Percentiles rank a stretch among this genome's conserved stretches.
Conservation (phyloP, 129 eudicot genomes). For the Heracleum sosnowskyi region DNA sequence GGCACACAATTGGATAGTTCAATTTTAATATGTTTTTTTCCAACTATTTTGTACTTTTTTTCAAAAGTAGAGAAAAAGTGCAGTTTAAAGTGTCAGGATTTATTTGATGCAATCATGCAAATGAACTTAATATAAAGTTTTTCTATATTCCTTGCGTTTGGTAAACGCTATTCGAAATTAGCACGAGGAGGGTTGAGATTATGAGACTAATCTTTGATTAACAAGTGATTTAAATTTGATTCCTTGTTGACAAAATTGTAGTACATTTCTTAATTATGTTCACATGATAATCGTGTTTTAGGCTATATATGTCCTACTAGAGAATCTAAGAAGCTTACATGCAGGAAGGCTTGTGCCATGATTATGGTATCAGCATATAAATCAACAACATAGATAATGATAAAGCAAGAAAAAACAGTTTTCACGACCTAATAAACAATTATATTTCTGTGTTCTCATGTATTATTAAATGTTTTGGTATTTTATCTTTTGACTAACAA, state of each 20-base stretch:
- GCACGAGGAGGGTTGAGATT: not conserved
- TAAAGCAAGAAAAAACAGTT: too few species aligned
- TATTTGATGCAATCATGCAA: not conserved
- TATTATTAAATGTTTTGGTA: not conserved
- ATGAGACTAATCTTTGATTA: not conserved
- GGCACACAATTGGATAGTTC: not conserved
- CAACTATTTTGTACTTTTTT: not conserved
- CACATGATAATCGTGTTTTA: not conserved
- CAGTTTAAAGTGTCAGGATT: not conserved
- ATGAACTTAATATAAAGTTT: not conserved
- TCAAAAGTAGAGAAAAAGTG: not conserved
- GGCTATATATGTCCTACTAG: not conserved
- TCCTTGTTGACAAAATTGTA: not conserved
- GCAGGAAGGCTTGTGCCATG: not conserved
- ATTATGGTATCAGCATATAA: not conserved
- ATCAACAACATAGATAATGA: not conserved
- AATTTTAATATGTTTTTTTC: not conserved
- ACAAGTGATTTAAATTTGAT: not conserved
- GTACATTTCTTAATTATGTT: not conserved
- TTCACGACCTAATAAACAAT: too few species aligned
- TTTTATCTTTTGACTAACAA: constrained; percentile 5
- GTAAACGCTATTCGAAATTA: not conserved
- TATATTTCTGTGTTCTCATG: not conserved
- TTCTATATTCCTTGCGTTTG: not conserved
- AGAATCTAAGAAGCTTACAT: constrained; percentile 25